phyloP scores from a whole-genome alignment of 345 rosid genomes.

The Kernera saxatilis region DNA sequence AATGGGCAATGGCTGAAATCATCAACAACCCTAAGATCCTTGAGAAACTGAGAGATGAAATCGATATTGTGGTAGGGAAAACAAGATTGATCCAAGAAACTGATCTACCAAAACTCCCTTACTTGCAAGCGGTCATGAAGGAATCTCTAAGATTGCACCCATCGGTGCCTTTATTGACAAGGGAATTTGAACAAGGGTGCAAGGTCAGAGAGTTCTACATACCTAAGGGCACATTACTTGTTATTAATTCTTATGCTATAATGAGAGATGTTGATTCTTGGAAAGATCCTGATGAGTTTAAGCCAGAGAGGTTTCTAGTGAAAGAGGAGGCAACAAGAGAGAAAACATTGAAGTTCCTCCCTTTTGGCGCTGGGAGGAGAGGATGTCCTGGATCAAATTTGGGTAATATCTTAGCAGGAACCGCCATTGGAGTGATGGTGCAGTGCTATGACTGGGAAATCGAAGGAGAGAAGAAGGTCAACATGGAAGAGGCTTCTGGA shows the following conservation, averaged over 20 bases:
- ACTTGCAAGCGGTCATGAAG: constrained; percentile 14
- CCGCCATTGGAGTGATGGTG: constrained; percentile 7
- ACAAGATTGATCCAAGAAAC: constrained; percentile 5
- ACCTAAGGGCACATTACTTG: background rate
- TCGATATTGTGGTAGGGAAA: constrained; percentile 8
- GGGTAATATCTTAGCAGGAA: background rate
- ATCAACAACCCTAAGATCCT: background rate
- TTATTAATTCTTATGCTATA: background rate
- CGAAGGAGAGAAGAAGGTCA: background rate
- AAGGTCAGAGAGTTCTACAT: background rate
- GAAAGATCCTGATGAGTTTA: constrained; percentile 7
- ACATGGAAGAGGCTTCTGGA: constrained; percentile 20
- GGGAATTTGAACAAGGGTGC: background rate
- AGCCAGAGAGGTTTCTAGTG: background rate
- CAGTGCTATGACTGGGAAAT: constrained; percentile 22
- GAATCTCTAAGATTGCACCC: constrained; percentile 25
- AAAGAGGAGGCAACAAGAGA: background rate
- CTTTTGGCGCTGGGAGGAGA: constrained; percentile 25
- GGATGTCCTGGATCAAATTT: constrained; percentile 20
- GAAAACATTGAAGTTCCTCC: background rate
- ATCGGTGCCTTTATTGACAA: background rate
- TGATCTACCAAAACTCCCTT: constrained; percentile 1
- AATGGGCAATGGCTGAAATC: constrained; percentile 4
- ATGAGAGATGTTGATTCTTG: background rate
- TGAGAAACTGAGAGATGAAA: constrained; percentile 11